Conservation (phyloP, 768 basidiomycete species). For the Boletus rubropictus region DNA sequence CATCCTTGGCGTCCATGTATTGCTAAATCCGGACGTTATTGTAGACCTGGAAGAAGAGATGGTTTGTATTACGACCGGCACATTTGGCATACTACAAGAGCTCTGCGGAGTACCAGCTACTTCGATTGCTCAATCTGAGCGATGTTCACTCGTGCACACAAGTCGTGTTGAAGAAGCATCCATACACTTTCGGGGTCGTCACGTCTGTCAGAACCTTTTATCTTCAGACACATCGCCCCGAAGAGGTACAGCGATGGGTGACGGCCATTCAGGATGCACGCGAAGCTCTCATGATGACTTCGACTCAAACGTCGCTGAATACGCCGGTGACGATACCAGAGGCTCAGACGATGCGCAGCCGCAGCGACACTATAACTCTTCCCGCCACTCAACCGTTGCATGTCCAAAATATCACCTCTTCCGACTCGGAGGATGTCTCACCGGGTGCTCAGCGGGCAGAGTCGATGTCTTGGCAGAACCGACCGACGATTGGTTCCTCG, state of each 20-base stretch:
- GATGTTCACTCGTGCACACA: conserved; percentile 88
- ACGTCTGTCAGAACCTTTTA: conserved; percentile 88
- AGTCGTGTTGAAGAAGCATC: conserved; percentile 84
- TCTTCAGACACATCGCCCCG: conserved; percentile 66
- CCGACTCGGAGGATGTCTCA: conserved; percentile 72
- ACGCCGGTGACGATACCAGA: conserved; percentile 53
- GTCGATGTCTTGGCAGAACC: conserved; percentile 43
- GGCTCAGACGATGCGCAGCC: conserved; percentile 25
- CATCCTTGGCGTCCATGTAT: background rate
- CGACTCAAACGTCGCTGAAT: conserved; percentile 49
- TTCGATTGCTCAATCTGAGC: conserved; percentile 78
- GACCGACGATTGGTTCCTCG: conserved; percentile 36
- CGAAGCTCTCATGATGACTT: conserved; percentile 55
- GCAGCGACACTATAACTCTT: conserved; percentile 35
- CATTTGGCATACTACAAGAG: conserved; percentile 97
- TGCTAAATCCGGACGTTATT: conserved; percentile 4
- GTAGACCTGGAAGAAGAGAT: conserved; percentile 97
- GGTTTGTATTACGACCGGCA: conserved; percentile 91
- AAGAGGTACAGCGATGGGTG: conserved; percentile 83
- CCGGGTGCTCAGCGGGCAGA: conserved; percentile 40
- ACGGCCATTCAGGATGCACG: conserved; percentile 72
- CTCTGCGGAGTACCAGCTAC: conserved; percentile 88
- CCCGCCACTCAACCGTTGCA: conserved; percentile 43
- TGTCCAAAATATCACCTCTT: conserved; percentile 56
- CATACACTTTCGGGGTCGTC: conserved; percentile 87